phyloP scores from a whole-genome alignment of 2,329 filamentous ascomycete species.

The Pseudogymnoascus sp. region DNA sequence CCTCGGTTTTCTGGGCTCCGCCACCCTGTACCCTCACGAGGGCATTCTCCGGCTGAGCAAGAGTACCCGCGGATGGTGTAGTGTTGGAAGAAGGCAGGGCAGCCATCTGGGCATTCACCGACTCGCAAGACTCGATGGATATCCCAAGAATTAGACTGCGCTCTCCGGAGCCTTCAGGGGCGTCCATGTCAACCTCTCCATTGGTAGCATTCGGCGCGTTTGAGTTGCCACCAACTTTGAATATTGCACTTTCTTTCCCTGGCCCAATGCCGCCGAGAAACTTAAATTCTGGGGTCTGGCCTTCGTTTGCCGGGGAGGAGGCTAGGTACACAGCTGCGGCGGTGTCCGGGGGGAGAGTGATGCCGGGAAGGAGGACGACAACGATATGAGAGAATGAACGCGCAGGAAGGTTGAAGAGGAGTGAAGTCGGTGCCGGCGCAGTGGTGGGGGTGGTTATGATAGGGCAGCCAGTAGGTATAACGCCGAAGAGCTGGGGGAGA shows the following conservation, averaged over 20 bases:
- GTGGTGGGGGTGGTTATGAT: conserved; percentile 47
- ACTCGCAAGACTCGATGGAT: conserved; percentile 65
- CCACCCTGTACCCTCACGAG: conserved; percentile 15
- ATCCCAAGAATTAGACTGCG: conserved; percentile 66
- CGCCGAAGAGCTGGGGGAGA: conserved; percentile 40
- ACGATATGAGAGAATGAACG: conserved; percentile 69
- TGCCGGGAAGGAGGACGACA: conserved; percentile 78
- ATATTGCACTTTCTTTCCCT: conserved; percentile 86
- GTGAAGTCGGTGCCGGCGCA: conserved; percentile 45
- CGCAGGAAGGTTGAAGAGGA: conserved; percentile 45
- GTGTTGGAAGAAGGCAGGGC: conserved; percentile 42
- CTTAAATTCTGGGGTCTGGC: conserved; percentile 53
- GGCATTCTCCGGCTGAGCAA: conserved; percentile 17
- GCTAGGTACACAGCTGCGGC: conserved; percentile 89
- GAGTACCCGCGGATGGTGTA: conserved; percentile 16
- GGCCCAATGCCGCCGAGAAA: conserved; percentile 85
- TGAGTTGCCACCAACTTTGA: conserved; percentile 52
- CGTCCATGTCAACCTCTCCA: conserved; percentile 29
- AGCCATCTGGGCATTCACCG: conserved; percentile 63
- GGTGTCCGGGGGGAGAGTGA: conserved; percentile 61
- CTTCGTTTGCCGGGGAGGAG: conserved; percentile 30
- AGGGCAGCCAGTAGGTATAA: conserved; percentile 52
- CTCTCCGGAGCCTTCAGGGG: conserved; percentile 19
- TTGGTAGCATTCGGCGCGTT: conserved; percentile 39
- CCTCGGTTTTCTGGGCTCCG: conserved; percentile 43